phyloP scores from a whole-genome alignment of 805 yeast genomes.

The Gaillardinia entomophila region DNA sequence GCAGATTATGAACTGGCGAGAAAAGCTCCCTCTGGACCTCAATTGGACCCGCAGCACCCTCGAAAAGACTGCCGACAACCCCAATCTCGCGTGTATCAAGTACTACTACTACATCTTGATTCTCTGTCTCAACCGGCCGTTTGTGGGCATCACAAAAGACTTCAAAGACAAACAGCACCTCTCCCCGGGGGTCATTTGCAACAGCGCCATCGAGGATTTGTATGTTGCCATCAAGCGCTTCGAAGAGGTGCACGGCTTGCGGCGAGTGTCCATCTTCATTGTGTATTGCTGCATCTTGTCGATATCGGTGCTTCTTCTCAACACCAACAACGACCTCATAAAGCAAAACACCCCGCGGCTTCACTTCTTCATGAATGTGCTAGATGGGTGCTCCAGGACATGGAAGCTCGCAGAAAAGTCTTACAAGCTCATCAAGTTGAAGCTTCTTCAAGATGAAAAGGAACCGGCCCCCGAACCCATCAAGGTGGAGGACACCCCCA shows the following conservation, averaged over 20 bases:
- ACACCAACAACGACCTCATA: constrained; percentile 21
- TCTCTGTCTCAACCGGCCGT: constrained; percentile 57
- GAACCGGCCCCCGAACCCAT: neutral
- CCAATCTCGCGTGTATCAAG: constrained; percentile 47
- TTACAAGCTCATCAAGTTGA: constrained; percentile 32
- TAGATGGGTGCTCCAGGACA: constrained; percentile 37
- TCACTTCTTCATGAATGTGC: constrained; percentile 34
- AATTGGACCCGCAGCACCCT: constrained; percentile 44
- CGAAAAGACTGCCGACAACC: constrained; percentile 41
- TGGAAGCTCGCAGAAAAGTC: constrained; percentile 46
- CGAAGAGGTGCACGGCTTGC: constrained; percentile 31
- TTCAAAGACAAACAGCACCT: constrained; percentile 4
- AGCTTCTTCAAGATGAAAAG: constrained; percentile 9
- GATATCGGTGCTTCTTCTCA: constrained; percentile 35
- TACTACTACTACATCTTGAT: constrained; percentile 54
- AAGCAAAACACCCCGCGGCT: constrained; percentile 23
- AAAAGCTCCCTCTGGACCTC: constrained; percentile 41
- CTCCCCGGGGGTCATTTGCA: constrained; percentile 30
- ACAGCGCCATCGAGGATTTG: constrained; percentile 37
- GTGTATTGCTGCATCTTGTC: constrained; percentile 44
- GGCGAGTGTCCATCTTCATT: constrained; percentile 40
- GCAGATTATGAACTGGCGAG: constrained; percentile 49
- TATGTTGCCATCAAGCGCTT: constrained; percentile 33
- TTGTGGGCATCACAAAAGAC: constrained; percentile 34
- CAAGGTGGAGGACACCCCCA: neutral